These are phyloP conservation scores for Argentina anserina DNA, from an alignment of 306 rosid genomes.

Conservation along the genomic window DNA sequence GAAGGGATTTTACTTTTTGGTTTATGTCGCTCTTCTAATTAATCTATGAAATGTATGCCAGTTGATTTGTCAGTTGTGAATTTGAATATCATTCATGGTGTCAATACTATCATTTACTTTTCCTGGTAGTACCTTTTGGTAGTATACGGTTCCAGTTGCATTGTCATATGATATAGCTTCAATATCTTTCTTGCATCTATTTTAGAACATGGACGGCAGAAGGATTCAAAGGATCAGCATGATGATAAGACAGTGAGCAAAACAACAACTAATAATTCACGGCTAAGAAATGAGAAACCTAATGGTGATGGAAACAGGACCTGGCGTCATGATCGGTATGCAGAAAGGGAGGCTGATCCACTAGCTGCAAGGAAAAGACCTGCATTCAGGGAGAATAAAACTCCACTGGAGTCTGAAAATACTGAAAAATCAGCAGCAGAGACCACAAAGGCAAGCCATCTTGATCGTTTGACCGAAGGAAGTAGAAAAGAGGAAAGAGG, in stretches of 20 bases:
- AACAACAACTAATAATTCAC: conserved; percentile 31
- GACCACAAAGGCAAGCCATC: conserved; percentile 41
- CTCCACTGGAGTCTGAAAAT: conserved; percentile 40
- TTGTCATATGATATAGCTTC: neutral
- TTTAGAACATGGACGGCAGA: conserved; percentile 70
- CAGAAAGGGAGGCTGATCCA: conserved; percentile 47
- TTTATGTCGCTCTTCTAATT: neutral
- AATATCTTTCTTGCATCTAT: neutral
- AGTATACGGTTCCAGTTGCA: neutral
- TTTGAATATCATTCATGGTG: neutral
- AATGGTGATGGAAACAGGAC: conserved; percentile 33
- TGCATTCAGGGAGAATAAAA: conserved; percentile 84
- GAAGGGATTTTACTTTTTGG: neutral
- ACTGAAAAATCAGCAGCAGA: conserved; percentile 36
- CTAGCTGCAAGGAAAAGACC: conserved; percentile 63
- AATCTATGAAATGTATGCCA: neutral
- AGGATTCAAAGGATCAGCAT: conserved; percentile 49
- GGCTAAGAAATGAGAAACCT: conserved; percentile 50
- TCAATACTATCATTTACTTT: neutral
- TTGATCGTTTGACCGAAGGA: conserved; percentile 39
- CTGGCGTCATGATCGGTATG: conserved; percentile 49
- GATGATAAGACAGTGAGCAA: conserved; percentile 35
- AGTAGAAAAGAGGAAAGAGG: conserved; percentile 61
- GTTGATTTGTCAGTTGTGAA: neutral
- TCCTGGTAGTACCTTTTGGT: neutral